A percentile compares a stretch with the other conserved stretches of the same genome.
Evolutionary conservation across 108 stramenopile genomes (phyloP).

Genomic region (Pseudonitzschia delicatissima): DNA sequence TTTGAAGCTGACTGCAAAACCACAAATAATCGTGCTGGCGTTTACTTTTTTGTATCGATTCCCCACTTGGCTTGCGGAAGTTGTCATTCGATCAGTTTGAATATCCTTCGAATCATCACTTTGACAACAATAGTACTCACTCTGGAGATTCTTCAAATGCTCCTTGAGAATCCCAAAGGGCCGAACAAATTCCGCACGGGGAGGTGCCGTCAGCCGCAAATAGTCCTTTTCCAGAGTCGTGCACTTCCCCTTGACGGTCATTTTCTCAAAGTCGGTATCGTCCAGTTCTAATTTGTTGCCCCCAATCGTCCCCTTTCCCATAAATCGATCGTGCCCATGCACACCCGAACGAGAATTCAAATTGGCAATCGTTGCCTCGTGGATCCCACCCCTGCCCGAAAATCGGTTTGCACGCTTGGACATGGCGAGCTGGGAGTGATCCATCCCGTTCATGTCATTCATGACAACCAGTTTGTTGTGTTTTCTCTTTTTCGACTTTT

Average conservation of each 20-base stretch:
- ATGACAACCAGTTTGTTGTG: constrained; percentile 2
- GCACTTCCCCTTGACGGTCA: constrained; percentile 82
- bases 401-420: constrained; percentile 60
- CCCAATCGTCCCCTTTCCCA: constrained; percentile 70
- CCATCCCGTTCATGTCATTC: constrained; percentile 40
- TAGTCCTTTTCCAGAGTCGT: constrained; percentile 72
- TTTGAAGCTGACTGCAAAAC: constrained; percentile 90
- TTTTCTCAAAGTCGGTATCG: constrained; percentile 64
- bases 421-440: constrained; percentile 36
- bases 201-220: constrained; percentile 78
- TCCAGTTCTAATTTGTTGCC: constrained; percentile 37
- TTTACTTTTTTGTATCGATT: neutral
- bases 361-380: neutral
- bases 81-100: neutral
- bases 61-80: constrained; percentile 6
- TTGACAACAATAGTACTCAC: constrained; percentile 26
- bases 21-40: constrained; percentile 64
- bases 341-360: neutral
- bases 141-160: constrained; percentile 55
- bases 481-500: constrained; percentile 1
- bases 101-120: neutral
- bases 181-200: constrained; percentile 67
- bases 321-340: constrained; percentile 54
- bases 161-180: constrained; percentile 53
- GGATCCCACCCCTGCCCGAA: neutral